These are phyloP conservation scores for Peronosclerospora sorghi DNA, from an alignment of 352 stramenopile species.

Conservation along the genomic window DNA sequence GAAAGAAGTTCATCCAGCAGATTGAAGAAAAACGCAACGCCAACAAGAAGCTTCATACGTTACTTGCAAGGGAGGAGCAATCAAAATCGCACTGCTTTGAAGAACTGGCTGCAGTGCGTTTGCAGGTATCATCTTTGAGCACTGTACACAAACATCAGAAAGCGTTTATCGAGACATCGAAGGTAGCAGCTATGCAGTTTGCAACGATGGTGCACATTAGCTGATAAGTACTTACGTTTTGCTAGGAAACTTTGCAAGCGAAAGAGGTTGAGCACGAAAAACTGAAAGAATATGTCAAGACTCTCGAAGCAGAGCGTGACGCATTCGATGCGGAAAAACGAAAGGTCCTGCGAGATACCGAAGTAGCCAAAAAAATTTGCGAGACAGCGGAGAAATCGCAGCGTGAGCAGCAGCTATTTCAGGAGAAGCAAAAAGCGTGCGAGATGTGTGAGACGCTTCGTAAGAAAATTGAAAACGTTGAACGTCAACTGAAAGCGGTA, in stretches of 20 bases:
- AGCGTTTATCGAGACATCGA: conserved; percentile 43
- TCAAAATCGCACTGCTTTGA: conserved; percentile 65
- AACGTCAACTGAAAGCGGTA: conserved; percentile 27
- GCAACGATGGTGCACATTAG: neutral
- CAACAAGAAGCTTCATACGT: conserved; percentile 59
- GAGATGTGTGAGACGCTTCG: conserved; percentile 40
- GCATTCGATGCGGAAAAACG: conserved; percentile 38
- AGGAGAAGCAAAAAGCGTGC: conserved; percentile 45
- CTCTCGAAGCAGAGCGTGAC: conserved; percentile 44
- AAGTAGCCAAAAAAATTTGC: conserved; percentile 56
- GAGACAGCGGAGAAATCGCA: conserved; percentile 37
- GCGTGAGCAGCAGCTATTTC: conserved; percentile 38
- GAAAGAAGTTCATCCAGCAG: conserved; percentile 70
- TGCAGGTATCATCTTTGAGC: conserved; percentile 64
- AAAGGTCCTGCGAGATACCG: conserved; percentile 42
- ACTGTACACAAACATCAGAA: conserved; percentile 77
- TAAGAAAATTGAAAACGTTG: conserved; percentile 41
- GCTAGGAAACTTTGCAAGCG: conserved; percentile 40
- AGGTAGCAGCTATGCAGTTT: conserved; percentile 21
- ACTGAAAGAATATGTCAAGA: conserved; percentile 53
- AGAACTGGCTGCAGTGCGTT: conserved; percentile 50
- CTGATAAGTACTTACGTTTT: conserved; percentile 2
- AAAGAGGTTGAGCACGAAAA: conserved; percentile 56
- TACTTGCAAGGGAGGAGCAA: conserved; percentile 56
- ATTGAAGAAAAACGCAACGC: conserved; percentile 70